phyloP scores from a whole-genome alignment of 164 flowering plant species.

The Nelumbo lutea region DNA sequence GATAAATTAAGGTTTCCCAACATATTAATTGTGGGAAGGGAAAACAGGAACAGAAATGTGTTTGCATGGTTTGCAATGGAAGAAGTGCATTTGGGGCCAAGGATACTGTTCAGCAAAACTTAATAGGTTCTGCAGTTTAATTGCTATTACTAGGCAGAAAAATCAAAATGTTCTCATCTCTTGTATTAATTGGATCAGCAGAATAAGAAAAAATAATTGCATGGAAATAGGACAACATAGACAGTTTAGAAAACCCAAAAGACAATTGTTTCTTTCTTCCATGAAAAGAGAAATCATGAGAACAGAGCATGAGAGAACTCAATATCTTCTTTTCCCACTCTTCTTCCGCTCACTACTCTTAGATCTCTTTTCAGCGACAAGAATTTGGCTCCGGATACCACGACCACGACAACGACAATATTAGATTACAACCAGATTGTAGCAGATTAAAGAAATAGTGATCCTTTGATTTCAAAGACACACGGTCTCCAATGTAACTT shows the following conservation, averaged over 20 bases:
- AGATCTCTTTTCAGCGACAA: background rate
- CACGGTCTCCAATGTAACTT: background rate
- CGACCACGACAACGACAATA: background rate
- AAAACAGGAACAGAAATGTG: no score
- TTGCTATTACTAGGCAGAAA: no score
- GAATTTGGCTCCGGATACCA: constrained; percentile 4
- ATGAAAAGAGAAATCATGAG: background rate
- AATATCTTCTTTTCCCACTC: no score
- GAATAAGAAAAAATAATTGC: background rate
- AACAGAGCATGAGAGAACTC: no score
- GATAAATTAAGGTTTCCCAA: no score
- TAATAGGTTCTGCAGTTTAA: no score
- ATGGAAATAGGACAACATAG: background rate
- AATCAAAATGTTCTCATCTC: no score
- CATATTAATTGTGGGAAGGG: no score
- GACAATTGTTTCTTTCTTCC: constrained; percentile 6
- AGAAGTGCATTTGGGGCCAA: no score
- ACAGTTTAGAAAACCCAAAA: constrained; percentile 4
- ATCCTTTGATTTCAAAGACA: background rate
- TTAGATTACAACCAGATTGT: no score
- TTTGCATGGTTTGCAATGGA: no score
- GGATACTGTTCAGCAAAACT: no score
- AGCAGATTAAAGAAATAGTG: background rate
- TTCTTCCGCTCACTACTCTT: background rate
- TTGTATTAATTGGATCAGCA: background rate